Evolutionary conservation across 345 rosid species (phyloP), one percentile per base, ranked within the genome.

Genomic region (Passiflora organensis): DNA sequence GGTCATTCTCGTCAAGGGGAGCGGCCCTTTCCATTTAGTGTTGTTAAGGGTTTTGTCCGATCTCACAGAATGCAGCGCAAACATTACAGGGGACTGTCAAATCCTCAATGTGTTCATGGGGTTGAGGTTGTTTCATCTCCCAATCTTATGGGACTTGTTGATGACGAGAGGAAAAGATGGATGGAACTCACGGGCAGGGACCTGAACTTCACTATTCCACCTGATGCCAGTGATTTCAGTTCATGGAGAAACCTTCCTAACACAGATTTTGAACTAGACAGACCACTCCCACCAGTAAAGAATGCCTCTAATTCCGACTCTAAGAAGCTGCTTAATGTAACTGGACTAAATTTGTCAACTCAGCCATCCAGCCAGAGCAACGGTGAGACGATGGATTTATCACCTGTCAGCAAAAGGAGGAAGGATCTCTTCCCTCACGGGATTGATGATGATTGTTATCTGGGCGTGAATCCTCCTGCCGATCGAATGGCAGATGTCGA

Each of bases 221-320:
- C 49, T 46, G 71, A 66, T 22, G 64, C 71, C 6, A 20, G 65
- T 44, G 71, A 59, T 37, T 66, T 59, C 36, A 24, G 65, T 47
- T 66, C 44, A 1, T 66, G 71, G 65, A 53, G 71, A 32, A 66
- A 59, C 59, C 65, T 66, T 45, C 71, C 71, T 9, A 66, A 53
- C 47, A 66, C 71, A 18, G 71, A 66, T 24, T 66, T 66, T 10
- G 71, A 66, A 55, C 71, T 66, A 38, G 71, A 66, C 19, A 59
- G 71, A 19, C 91, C 25, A 80, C 62, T 79, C 41, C 69, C 81
- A 28, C 64, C 74, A 12, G 39, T 78, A 22, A 89, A 85, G 77
- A 79, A 70, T 58, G 56, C 73, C 32, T 42, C 87, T 21, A 82
- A 74, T 51, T 58, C 74, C 51, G 78, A 79, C 63, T 20, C 65